Evolutionary conservation across 371 early-diverging fungal species (phyloP).

Genomic region (Mortierella sp.): DNA sequence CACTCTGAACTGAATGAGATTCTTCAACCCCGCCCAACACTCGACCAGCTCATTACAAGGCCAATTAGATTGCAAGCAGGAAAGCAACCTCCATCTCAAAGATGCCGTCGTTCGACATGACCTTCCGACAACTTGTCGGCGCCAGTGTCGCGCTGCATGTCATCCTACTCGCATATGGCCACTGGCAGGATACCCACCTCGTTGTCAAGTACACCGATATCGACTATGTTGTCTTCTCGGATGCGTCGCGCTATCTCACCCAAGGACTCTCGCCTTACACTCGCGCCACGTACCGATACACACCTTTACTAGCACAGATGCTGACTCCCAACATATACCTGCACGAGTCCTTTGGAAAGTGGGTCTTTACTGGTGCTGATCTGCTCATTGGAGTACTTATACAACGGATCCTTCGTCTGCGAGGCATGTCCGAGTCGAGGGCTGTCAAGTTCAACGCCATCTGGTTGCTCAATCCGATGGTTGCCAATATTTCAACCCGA

Average conservation of each 20-base stretch:
- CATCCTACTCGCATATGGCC: conserved; percentile 79
- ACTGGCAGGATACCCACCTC: conserved; percentile 86
- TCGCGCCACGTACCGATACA: conserved; percentile 96
- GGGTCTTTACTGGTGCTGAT: conserved; percentile 86
- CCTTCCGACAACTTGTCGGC: conserved; percentile 39
- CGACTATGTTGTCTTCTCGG: conserved; percentile 96
- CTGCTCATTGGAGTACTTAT: conserved; percentile 79
- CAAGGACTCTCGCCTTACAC: conserved; percentile 84
- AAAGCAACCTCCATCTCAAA: background rate
- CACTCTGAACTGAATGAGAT: background rate
- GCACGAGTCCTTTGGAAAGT: conserved; percentile 86
- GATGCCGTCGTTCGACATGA: conserved; percentile 28
- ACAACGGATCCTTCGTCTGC: conserved; percentile 62
- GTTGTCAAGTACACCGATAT: conserved; percentile 96
- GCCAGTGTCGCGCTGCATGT: conserved; percentile 65
- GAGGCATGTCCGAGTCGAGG: conserved; percentile 62
- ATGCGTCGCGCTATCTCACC: conserved; percentile 86
- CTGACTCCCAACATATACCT: conserved; percentile 83
- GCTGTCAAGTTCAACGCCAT: conserved; percentile 64
- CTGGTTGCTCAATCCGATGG: conserved; percentile 96
- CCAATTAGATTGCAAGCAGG: no score
- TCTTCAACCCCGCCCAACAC: no score
- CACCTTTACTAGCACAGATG: conserved; percentile 90
- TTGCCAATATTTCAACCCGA: conserved; percentile 94
- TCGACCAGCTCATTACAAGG: background rate